These are phyloP conservation scores for Emiliania huxleyi DNA, from an alignment of 78 protist genomes.

Conservation along the genomic window DNA sequence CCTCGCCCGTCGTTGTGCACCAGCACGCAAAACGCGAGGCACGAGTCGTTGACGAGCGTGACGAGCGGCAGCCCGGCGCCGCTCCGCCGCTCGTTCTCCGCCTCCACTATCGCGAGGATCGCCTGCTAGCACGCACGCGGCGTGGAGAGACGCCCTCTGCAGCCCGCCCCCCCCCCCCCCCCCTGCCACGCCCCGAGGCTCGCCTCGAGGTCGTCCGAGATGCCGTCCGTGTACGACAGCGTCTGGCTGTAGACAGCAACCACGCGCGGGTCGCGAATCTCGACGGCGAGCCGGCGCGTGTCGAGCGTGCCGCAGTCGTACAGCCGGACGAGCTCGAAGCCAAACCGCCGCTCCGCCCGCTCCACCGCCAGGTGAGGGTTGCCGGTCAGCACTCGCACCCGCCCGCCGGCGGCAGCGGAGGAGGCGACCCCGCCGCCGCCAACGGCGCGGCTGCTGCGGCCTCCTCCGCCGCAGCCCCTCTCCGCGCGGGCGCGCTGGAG, in stretches of 20 bases:
- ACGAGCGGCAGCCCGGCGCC: too few species aligned
- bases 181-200: not conserved
- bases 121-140: too few species aligned
- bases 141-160: too few species aligned
- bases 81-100: too few species aligned
- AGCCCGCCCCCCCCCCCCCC: too few species aligned
- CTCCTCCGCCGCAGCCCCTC: too few species aligned
- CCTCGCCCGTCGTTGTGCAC: not conserved
- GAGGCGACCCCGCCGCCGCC: not conserved
- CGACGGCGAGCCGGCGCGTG: not conserved
- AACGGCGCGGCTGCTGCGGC: too few species aligned
- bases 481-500: too few species aligned
- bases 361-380: not conserved
- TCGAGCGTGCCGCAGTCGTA: not conserved
- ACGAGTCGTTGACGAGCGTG: slow-evolving; percentile 3
- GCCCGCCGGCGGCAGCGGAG: not conserved
- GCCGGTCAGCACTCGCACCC: not conserved
- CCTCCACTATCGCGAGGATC: too few species aligned
- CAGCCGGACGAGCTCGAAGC: not conserved
- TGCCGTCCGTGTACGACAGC: not conserved
- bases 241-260: not conserved
- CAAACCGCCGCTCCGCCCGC: not conserved
- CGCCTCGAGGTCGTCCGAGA: not conserved
- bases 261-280: not conserved
- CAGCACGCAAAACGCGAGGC: not conserved